phyloP scores from a whole-genome alignment of 148 eudicot genomes.

The Chenopodium formosanum region DNA sequence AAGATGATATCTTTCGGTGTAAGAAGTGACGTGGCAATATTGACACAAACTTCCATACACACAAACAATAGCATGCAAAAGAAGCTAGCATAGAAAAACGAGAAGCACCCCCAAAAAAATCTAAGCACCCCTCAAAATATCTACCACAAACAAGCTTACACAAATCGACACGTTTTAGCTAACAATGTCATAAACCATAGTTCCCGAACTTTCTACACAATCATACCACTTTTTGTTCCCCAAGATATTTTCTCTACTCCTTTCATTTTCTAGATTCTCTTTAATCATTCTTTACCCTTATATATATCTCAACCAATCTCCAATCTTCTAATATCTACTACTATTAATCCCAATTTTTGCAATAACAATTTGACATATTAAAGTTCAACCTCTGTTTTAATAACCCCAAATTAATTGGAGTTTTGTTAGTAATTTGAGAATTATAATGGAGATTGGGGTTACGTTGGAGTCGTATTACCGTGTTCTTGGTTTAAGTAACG shows the following conservation, averaged over 20 bases:
- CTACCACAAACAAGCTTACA: neutral
- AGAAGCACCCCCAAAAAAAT: neutral
- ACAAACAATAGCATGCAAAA: no score
- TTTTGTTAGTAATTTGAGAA: no score
- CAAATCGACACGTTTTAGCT: constrained; percentile 6
- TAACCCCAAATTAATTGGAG: no score
- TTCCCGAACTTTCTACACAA: constrained; percentile 4
- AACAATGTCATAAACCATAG: neutral
- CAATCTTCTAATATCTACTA: neutral
- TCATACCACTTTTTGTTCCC: neutral
- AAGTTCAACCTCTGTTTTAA: no score
- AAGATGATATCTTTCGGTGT: no score
- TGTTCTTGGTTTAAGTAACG: neutral
- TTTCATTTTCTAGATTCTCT: neutral
- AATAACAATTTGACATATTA: no score
- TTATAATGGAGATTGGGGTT: constrained; percentile 15
- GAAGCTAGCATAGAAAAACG: neutral
- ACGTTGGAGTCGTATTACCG: neutral
- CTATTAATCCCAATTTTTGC: neutral
- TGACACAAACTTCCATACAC: no score
- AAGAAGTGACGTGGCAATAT: no score
- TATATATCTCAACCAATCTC: neutral
- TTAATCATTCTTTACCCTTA: neutral
- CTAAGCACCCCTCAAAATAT: neutral
- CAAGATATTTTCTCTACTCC: neutral